A percentile compares a stretch with the other conserved stretches of the same genome.
Conservation (phyloP, 2,329 filamentous ascomycete species). For the Phialophora verrucosa region DNA sequence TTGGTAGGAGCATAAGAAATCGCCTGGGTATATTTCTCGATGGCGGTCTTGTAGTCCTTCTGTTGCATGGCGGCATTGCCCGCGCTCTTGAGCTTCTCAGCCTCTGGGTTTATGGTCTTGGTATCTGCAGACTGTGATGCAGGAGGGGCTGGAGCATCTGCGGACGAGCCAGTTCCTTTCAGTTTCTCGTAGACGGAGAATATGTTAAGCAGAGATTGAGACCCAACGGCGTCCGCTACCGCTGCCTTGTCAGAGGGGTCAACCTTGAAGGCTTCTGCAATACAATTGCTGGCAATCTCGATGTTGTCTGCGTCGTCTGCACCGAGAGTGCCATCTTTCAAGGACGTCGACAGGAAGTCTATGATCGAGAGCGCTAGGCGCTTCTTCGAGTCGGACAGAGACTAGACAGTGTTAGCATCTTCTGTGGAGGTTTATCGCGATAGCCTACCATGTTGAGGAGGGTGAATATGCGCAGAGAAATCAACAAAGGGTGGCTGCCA, state of each 20-base stretch:
- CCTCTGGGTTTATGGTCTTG: constrained; percentile 64
- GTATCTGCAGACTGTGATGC: constrained; percentile 45
- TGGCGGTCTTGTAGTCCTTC: constrained; percentile 84
- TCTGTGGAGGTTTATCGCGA: background rate
- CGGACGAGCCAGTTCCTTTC: constrained; percentile 65
- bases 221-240: constrained; percentile 76
- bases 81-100: constrained; percentile 84
- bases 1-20: constrained; percentile 81
- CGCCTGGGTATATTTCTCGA: constrained; percentile 86
- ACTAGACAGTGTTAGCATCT: constrained; percentile 16
- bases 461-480: background rate
- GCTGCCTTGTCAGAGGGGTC: constrained; percentile 78
- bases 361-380: constrained; percentile 96
- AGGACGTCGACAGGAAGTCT: constrained; percentile 85
- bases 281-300: constrained; percentile 92
- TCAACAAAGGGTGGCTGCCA: background rate
- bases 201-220: constrained; percentile 86
- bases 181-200: constrained; percentile 97
- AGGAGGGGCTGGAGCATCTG: constrained; percentile 50
- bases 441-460: background rate
- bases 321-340: constrained; percentile 85
- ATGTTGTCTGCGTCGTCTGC: constrained; percentile 91
- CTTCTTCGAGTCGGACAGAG: constrained; percentile 66
- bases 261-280: constrained; percentile 93
- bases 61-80: constrained; percentile 94